These are phyloP conservation scores for Artomyces pyxidatus DNA, from an alignment of 768 basidiomycete genomes.

Conservation along the genomic window DNA sequence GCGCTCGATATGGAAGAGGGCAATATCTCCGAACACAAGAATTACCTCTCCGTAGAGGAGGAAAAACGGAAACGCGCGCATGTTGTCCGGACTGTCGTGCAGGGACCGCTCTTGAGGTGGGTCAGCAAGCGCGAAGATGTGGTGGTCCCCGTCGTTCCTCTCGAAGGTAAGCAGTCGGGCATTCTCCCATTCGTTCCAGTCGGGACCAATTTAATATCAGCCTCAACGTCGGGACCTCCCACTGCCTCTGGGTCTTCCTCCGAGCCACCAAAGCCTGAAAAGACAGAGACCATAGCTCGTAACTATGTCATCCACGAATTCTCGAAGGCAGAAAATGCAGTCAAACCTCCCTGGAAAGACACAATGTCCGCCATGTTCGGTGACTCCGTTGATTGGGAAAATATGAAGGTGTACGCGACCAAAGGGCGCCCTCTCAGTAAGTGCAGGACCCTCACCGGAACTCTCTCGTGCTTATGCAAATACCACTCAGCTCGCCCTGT, in stretches of 20 bases:
- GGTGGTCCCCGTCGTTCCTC: conserved; percentile 29
- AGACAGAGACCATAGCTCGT: conserved; percentile 45
- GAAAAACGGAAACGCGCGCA: conserved; percentile 67
- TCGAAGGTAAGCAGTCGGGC: conserved; percentile 19
- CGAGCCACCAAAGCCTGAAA: background rate
- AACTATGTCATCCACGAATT: conserved; percentile 69
- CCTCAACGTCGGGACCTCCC: background rate
- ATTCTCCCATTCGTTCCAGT: background rate
- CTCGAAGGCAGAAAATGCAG: conserved; percentile 34
- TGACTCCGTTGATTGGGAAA: conserved; percentile 74
- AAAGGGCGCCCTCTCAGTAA: conserved; percentile 60
- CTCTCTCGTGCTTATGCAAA: too few relatives aligned
- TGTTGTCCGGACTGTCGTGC: conserved; percentile 50
- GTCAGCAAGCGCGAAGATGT: conserved; percentile 56
- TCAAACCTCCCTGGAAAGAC: conserved; percentile 55
- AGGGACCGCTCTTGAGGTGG: conserved; percentile 68
- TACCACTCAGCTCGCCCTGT: conserved; percentile 59
- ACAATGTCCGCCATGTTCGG: conserved; percentile 85
- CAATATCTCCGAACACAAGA: conserved; percentile 68
- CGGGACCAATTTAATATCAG: background rate
- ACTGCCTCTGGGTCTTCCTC: background rate
- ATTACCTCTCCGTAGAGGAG: conserved; percentile 75
- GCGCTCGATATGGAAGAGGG: conserved; percentile 85
- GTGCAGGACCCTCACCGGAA: conserved; percentile 15
- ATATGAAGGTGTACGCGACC: conserved; percentile 52